Conservation (phyloP, 805 yeast species). For the Isabelozyma rhagii region DNA sequence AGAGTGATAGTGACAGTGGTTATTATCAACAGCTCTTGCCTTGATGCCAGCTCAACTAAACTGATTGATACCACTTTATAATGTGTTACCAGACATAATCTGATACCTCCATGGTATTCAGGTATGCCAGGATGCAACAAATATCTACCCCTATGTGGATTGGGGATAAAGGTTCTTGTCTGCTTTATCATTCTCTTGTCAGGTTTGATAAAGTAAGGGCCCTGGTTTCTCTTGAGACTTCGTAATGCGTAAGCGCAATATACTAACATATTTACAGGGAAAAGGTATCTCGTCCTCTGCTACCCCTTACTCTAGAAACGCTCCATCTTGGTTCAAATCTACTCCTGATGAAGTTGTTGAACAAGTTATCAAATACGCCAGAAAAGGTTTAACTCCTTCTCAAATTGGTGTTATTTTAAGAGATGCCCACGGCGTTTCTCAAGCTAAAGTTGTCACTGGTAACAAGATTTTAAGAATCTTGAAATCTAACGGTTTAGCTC, state of each 20-base stretch:
- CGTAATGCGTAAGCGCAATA: background rate
- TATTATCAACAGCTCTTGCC: conserved; percentile 13
- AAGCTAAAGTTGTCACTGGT: conserved; percentile 96
- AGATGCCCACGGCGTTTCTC: conserved; percentile 99
- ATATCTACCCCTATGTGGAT: background rate
- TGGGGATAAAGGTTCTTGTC: background rate
- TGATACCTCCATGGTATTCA: background rate
- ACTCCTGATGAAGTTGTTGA: conserved; percentile 94
- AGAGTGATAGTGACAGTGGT: conserved; percentile 14
- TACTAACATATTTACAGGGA: conserved; percentile 67
- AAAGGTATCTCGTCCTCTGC: conserved; percentile 99
- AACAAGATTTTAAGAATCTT: conserved; percentile 99
- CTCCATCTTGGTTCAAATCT: conserved; percentile 99
- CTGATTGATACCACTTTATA: conserved; percentile 55
- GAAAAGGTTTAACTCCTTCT: conserved; percentile 99
- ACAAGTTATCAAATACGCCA: conserved; percentile 98
- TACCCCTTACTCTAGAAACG: conserved; percentile 97
- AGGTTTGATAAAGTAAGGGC: background rate
- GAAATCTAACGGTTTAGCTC: conserved; percentile 99
- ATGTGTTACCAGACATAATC: background rate
- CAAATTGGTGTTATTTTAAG: conserved; percentile 99
- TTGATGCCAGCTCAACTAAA: conserved; percentile 16
- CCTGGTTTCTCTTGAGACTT: background rate
- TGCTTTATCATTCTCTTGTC: background rate
- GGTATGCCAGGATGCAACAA: background rate